phyloP scores from a whole-genome alignment of 306 rosid genomes.

The Quillaja saponaria region DNA sequence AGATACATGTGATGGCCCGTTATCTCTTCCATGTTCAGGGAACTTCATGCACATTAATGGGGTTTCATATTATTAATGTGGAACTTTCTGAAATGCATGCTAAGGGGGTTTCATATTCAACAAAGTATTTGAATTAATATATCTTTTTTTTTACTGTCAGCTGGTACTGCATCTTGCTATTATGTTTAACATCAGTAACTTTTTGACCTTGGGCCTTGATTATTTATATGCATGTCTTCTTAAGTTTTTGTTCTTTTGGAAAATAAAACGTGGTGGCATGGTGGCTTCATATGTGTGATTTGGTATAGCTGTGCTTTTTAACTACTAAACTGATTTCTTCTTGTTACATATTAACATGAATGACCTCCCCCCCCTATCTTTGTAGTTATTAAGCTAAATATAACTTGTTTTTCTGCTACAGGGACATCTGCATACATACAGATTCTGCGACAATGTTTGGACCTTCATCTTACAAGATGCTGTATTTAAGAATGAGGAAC shows the following conservation, averaged over 20 bases:
- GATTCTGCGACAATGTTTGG: constrained; percentile 97
- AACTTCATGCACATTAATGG: not conserved
- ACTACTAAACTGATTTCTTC: not conserved
- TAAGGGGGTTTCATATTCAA: not conserved
- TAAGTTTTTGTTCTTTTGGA: not conserved
- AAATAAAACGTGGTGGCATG: not conserved
- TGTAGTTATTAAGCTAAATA: not conserved
- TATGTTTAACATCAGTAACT: not conserved
- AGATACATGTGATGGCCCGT: no score
- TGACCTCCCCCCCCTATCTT: not conserved
- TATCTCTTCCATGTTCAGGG: no score
- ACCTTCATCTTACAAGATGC: constrained; percentile 90
- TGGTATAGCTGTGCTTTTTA: not conserved
- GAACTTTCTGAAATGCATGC: constrained; percentile 10
- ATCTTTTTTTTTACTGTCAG: not conserved
- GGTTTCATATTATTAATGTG: not conserved
- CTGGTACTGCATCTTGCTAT: constrained; percentile 11
- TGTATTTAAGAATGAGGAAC: constrained; percentile 61
- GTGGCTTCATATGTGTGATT: not conserved
- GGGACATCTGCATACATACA: constrained; percentile 98
- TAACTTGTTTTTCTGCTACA: constrained; percentile 32
- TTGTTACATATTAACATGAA: not conserved
- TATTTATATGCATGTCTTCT: not conserved
- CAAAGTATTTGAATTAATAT: not conserved
- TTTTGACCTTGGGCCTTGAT: not conserved